Percentiles rank a stretch among this genome's conserved stretches.
These are phyloP conservation scores for Termitomyces sp. DNA, from an alignment of 768 basidiomycete genomes.

Conservation along the genomic window DNA sequence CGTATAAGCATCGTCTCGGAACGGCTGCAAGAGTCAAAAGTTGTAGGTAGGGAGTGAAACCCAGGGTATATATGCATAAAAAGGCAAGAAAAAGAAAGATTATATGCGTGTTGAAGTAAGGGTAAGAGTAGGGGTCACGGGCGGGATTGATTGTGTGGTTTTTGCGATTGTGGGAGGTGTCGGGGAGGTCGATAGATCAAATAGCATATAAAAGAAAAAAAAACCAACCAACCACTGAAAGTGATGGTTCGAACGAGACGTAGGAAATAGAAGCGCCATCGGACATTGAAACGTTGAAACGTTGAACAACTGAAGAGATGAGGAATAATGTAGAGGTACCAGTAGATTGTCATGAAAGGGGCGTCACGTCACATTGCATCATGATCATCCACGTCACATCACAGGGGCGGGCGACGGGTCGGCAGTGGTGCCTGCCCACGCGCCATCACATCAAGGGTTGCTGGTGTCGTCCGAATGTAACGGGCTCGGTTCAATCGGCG, in stretches of 20 bases:
- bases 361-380: slow-evolving; percentile 3
- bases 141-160: not conserved
- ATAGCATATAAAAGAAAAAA: slow-evolving; percentile 1
- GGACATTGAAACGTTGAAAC: no score
- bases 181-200: not conserved
- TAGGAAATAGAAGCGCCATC: not conserved
- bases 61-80: slow-evolving; percentile 9
- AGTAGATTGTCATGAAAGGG: slow-evolving; percentile 8
- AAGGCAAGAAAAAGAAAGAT: not conserved
- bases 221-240: not conserved
- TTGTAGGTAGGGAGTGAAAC: not conserved
- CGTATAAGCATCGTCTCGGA: slow-evolving; percentile 3
- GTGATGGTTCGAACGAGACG: not conserved
- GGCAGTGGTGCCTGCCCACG: not conserved
- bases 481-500: slow-evolving; percentile 17
- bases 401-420: not conserved
- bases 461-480: slow-evolving; percentile 8
- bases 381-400: slow-evolving; percentile 3
- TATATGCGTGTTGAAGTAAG: slow-evolving; percentile 6
- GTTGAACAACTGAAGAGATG: not conserved
- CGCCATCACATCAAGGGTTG: slow-evolving; percentile 9
- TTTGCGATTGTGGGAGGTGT: not conserved
- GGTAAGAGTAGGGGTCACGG: not conserved
- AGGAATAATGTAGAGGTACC: slow-evolving; percentile 4
- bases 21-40: not conserved